These are phyloP conservation scores for Salix purpurea DNA, from an alignment of 345 rosid species.

Conservation along the genomic window DNA sequence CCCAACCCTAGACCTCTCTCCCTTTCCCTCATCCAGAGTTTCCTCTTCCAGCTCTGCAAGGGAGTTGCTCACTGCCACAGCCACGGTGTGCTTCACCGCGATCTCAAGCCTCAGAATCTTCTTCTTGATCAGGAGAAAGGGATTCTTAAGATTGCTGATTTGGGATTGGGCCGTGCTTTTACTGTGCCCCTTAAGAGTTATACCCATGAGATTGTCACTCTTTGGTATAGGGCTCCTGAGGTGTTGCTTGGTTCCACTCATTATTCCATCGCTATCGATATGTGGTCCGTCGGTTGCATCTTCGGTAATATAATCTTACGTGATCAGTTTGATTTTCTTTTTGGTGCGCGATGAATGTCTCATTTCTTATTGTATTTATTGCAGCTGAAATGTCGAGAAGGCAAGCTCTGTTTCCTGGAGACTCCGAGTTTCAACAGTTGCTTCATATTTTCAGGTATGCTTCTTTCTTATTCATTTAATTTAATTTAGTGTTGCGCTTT, in stretches of 20 bases:
- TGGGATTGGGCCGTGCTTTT: slow-evolving; percentile 86
- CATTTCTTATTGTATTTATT: background rate
- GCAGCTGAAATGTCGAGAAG: slow-evolving; percentile 84
- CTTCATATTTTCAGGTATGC: slow-evolving; percentile 82
- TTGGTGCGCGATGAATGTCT: background rate
- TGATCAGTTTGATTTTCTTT: background rate
- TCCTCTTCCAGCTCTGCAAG: slow-evolving; percentile 82
- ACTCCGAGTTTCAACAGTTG: slow-evolving; percentile 90
- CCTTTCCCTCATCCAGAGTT: slow-evolving; percentile 56
- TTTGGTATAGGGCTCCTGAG: slow-evolving; percentile 96
- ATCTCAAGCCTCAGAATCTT: slow-evolving; percentile 89
- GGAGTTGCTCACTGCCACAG: slow-evolving; percentile 95
- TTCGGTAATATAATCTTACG: slow-evolving; percentile 42
- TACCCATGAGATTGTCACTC: slow-evolving; percentile 91
- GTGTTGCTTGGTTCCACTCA: slow-evolving; percentile 81
- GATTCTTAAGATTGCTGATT: slow-evolving; percentile 80
- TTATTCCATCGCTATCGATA: slow-evolving; percentile 83
- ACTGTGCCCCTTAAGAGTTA: slow-evolving; percentile 90
- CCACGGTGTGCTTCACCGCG: slow-evolving; percentile 91
- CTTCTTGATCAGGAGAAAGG: slow-evolving; percentile 80
- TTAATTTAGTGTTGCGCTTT: background rate
- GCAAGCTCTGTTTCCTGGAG: slow-evolving; percentile 91
- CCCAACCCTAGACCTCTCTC: slow-evolving; percentile 64
- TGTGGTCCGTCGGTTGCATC: slow-evolving; percentile 98
- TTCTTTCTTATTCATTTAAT: background rate